Base-by-base conservation (phyloP, 768 basidiomycete species). In the Leucosporidium creatinivorum region DNA sequence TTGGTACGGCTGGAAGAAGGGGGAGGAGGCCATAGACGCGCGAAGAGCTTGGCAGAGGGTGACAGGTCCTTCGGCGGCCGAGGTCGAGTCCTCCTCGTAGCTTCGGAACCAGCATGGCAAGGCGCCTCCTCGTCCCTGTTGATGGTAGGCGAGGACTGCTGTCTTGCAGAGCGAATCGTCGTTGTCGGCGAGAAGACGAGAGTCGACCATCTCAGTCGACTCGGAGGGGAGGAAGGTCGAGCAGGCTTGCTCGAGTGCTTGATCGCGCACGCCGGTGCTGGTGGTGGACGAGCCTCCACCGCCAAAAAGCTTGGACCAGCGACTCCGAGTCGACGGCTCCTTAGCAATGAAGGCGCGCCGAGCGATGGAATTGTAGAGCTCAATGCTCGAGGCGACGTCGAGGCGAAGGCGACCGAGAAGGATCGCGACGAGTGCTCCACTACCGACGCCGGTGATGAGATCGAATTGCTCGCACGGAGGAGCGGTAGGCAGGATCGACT, bases 361-460 rank as follows among this genome's bases (percentile, higher is more conserved):
- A 7, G 69, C 62, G 15, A 70, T 60, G 9, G 19, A 21, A 4
- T 10, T 3, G 54, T 61, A 67, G 23, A 66, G 18, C 19, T 52
- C 39, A 52, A 67, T 62, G 0, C 65, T 56, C 0, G 57, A 65
- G 47, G 33, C 59, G 44, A 61, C 25, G 25, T 26, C 30, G 26
- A 67, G 50, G 0, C 51, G 49, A 18, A 57, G 23, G 18, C 56
- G 59, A 25, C 69, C 69, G 48, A 70, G 50, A 23, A 70, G 54
- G 55, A 70, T 23, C 0, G 69, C 66, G 44, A 66, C 62, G 26
- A 70, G 54, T 0, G 62, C 65, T 3, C 65, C 64, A 2, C 65
- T 54, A 1, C 62, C 60, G 10, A 66, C 60, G 12, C 69, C 69
- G 30, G 56, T 60, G 23, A 70, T 58, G 36, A 70, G 63, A 30